Conservation (phyloP, 768 basidiomycete species). For the Rhizopogon rudus region DNA sequence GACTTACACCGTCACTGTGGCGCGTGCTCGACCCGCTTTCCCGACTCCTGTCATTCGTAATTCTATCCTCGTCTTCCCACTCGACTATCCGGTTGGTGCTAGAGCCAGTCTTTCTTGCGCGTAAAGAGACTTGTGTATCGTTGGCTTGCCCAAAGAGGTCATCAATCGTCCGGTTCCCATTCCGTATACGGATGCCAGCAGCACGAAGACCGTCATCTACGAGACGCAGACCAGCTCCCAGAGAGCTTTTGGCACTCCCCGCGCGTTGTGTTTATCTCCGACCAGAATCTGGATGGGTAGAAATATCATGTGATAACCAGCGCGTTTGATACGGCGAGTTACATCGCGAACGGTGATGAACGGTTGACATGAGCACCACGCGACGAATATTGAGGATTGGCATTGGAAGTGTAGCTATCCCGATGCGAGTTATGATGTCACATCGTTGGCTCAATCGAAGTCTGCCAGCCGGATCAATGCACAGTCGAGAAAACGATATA, state of each 20-base stretch:
- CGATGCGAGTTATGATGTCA: slow-evolving; percentile 23
- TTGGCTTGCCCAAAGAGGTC: slow-evolving; percentile 30
- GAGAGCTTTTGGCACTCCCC: slow-evolving; percentile 68
- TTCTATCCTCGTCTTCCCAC: slow-evolving; percentile 21
- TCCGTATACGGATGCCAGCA: slow-evolving; percentile 53
- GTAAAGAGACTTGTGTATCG: slow-evolving; percentile 13
- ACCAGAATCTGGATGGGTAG: slow-evolving; percentile 29
- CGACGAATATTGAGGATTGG: slow-evolving; percentile 23
- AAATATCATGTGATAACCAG: slow-evolving; percentile 49
- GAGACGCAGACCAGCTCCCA: slow-evolving; percentile 46
- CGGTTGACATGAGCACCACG: slow-evolving; percentile 27
- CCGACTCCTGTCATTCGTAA: slow-evolving; percentile 17
- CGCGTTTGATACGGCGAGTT: slow-evolving; percentile 43
- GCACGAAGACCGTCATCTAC: slow-evolving; percentile 66
- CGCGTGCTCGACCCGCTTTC: not conserved
- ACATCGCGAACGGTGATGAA: slow-evolving; percentile 47
- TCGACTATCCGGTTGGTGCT: slow-evolving; percentile 10
- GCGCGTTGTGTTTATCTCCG: slow-evolving; percentile 52
- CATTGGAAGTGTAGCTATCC: slow-evolving; percentile 15
- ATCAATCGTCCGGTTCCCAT: slow-evolving; percentile 26
- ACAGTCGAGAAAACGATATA: slow-evolving; percentile 1
- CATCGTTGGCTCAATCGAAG: slow-evolving; percentile 34
- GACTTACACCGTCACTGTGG: too few relatives aligned
- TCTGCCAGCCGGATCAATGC: slow-evolving; percentile 14
- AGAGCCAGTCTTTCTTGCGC: slow-evolving; percentile 7